phyloP scores from a whole-genome alignment of 1,284 basidiomycete species.

The Erythrobasidium hasegawianum region DNA sequence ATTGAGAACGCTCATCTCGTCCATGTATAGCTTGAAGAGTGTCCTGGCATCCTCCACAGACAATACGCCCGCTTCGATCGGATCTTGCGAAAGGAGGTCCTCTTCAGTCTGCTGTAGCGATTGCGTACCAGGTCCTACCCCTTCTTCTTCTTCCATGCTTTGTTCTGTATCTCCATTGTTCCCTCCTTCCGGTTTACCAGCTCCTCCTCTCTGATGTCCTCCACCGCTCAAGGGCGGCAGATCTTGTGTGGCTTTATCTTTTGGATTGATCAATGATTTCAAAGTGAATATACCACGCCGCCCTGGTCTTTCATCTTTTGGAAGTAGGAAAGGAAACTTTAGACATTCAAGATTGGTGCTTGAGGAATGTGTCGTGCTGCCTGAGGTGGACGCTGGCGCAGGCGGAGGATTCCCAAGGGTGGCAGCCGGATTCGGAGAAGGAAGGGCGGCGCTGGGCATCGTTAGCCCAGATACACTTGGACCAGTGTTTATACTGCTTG shows the following conservation, averaged over 20 bases:
- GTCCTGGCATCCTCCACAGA: constrained; percentile 23
- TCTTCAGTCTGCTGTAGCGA: background rate
- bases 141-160: too few species aligned
- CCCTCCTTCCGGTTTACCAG: too few species aligned
- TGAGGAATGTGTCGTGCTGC: background rate
- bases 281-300: constrained; percentile 23
- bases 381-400: too few species aligned
- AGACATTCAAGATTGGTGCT: constrained; percentile 11
- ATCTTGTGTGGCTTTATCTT: too few species aligned
- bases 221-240: too few species aligned
- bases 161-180: too few species aligned
- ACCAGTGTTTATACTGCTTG: too few species aligned
- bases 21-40: constrained; percentile 34
- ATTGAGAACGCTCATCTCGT: constrained; percentile 34
- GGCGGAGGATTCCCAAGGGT: too few species aligned
- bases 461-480: too few species aligned
- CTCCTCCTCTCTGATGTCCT: too few species aligned
- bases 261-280: constrained; percentile 16
- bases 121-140: constrained; percentile 2
- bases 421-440: too few species aligned
- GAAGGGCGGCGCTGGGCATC: background rate
- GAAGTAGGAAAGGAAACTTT: constrained; percentile 31
- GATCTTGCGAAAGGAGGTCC: constrained; percentile 19
- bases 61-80: constrained; percentile 21
- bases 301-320: constrained; percentile 16